These are phyloP conservation scores for Tulasnella sp. DNA, from an alignment of 768 basidiomycete species.

Conservation along the genomic window DNA sequence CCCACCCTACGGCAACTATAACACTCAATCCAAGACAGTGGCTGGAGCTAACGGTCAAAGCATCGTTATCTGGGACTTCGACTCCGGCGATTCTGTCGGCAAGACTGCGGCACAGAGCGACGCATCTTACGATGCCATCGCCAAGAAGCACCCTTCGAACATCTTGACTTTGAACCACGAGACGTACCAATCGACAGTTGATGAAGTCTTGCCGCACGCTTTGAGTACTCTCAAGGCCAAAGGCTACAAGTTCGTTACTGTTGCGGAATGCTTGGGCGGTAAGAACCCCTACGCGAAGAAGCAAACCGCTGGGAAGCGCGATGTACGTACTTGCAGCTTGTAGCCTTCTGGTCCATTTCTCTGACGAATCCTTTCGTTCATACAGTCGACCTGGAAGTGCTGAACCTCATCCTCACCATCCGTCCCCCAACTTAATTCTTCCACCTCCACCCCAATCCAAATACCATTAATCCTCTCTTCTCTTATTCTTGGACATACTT, in stretches of 20 bases:
- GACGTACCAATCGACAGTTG: background rate
- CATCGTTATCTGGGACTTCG: slow-evolving; percentile 13
- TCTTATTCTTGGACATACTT: background rate
- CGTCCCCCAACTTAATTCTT: background rate
- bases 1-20: slow-evolving; percentile 9
- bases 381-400: no score
- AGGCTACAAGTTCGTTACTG: background rate
- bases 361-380: no score
- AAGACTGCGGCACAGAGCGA: background rate
- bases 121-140: background rate
- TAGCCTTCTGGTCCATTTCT: background rate
- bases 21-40: background rate
- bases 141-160: background rate
- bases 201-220: background rate
- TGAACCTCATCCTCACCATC: no score
- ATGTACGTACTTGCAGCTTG: background rate
- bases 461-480: background rate
- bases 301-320: background rate
- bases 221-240: background rate
- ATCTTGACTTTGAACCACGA: slow-evolving; percentile 2
- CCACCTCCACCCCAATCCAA: background rate
- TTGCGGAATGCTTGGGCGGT: background rate
- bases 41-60: background rate
- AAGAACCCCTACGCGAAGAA: background rate
- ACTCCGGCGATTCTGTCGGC: slow-evolving; percentile 13